Evolutionary conservation across 108 stramenopile genomes (phyloP).

Genomic region (Cyclotella baltica): DNA sequence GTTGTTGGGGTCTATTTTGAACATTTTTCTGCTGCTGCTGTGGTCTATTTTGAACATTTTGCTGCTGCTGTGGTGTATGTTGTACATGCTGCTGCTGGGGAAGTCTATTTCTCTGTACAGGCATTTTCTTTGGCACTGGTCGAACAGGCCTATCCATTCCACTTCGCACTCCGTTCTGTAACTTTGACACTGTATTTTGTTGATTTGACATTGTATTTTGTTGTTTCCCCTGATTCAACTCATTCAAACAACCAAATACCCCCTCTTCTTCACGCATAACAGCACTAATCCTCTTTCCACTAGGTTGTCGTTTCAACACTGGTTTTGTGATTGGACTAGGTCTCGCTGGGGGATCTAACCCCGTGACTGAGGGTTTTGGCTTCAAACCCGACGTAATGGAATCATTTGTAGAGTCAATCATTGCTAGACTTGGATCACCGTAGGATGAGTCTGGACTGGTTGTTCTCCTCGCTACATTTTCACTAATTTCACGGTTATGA

Average conservation of each 20-base stretch:
- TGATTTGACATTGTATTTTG: neutral
- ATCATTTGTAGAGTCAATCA: slow-evolving; percentile 7
- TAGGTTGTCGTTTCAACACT: slow-evolving; percentile 7
- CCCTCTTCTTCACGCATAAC: slow-evolving; percentile 22
- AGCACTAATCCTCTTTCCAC: slow-evolving; percentile 28
- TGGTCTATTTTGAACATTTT: neutral
- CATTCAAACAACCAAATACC: neutral
- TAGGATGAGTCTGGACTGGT: slow-evolving; percentile 3
- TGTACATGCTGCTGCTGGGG: neutral
- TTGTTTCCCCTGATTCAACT: neutral
- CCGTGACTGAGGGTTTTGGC: slow-evolving; percentile 11
- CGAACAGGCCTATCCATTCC: neutral
- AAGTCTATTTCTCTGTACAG: neutral
- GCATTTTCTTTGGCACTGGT: slow-evolving; percentile 5
- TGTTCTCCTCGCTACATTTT: neutral
- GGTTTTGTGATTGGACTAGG: slow-evolving; percentile 24
- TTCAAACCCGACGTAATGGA: neutral
- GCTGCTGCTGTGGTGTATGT: neutral
- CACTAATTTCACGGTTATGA: too few species aligned
- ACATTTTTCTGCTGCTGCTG: neutral
- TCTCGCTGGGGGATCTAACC: slow-evolving; percentile 44
- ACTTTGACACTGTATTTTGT: too few species aligned
- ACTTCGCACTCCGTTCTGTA: too few species aligned
- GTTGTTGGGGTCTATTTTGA: neutral
- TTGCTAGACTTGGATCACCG: slow-evolving; percentile 48